These are phyloP conservation scores for Nicotiana rustica DNA, from an alignment of 305 asterid species.

Conservation along the genomic window DNA sequence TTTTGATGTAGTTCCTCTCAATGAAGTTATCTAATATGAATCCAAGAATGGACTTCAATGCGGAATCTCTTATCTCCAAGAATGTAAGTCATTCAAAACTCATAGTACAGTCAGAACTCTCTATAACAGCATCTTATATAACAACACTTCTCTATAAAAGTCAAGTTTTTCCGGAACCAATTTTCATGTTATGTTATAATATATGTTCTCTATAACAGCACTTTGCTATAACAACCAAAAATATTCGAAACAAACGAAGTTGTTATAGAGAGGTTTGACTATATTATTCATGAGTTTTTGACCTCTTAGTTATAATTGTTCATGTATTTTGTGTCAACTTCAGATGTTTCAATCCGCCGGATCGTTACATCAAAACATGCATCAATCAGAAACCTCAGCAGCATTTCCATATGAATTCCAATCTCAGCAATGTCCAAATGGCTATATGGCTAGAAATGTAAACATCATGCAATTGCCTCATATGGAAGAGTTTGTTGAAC, in stretches of 20 bases:
- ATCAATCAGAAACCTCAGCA: conserved; percentile 50
- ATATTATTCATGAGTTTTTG: background rate
- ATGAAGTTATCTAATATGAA: conserved; percentile 81
- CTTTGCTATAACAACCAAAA: no score
- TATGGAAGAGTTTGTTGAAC: conserved; percentile 52
- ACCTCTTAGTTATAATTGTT: background rate
- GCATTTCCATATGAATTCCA: conserved; percentile 47
- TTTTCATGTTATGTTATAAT: no score
- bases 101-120: no score
- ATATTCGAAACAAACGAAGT: no score
- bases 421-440: conserved; percentile 48
- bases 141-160: no score
- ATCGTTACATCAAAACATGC: conserved; percentile 50
- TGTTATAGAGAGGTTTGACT: no score
- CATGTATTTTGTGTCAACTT: conserved; percentile 25
- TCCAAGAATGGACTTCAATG: conserved; percentile 69
- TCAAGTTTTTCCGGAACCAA: no score
- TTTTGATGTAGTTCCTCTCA: conserved; percentile 74
- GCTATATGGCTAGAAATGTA: background rate
- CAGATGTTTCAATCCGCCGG: conserved; percentile 64
- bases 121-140: no score
- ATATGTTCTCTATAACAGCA: no score
- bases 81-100: conserved; percentile 60
- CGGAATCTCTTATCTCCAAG: conserved; percentile 68
- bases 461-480: conserved; percentile 37